Evolutionary conservation across 805 yeast genomes (phyloP), one percentile per base, ranked within the genome.

Genomic region (Wickerhamiella domercqiae): DNA sequence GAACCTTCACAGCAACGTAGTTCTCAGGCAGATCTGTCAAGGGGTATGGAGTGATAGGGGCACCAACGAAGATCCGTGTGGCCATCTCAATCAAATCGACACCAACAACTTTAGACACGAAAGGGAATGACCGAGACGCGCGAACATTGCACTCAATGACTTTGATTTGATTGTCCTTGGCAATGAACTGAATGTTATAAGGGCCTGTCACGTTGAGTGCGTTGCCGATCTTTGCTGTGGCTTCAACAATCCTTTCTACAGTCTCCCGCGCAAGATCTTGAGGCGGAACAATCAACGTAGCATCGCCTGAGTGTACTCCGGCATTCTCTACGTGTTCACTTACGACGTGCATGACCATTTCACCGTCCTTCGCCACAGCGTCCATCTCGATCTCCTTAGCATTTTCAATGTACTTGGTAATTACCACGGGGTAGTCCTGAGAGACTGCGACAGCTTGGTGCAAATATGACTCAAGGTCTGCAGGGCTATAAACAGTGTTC

Each of bases 291-390:
- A 87, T 80, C 54, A 87, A 66, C 34, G 97, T 90, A 44, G 98
- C 98, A 62, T 87, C 98, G 69, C 98, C 98, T 37, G 97, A 87
- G 63, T 87, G 98, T 32, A 87, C 95, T 72, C 98, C 98, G 20
- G 98, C 98, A 56, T 87, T 87, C 66, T 87, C 98, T 48, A 90
- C 95, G 59, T 87, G 98, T 63, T 90, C 97, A 39, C 95, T 83
- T 41, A 87, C 95, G 56, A 84, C 97, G 59, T 87, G 97, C 84
- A 87, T 82, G 50, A 90, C 71, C 63, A 87, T 68, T 60, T 84
- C 74, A 61, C 98, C 98, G 54, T 87, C 81, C 58, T 72, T 73
- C 30, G 98, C 97, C 54, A 87, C 97, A 35, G 95, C 97, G 59
- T 87, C 98, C 90, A 87, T 86, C 63, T 87, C 98, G 54, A 87